Evolutionary conservation across 202 grass and related monocot genomes (phyloP).

Genomic region (Sporobolus alterniflorus): DNA sequence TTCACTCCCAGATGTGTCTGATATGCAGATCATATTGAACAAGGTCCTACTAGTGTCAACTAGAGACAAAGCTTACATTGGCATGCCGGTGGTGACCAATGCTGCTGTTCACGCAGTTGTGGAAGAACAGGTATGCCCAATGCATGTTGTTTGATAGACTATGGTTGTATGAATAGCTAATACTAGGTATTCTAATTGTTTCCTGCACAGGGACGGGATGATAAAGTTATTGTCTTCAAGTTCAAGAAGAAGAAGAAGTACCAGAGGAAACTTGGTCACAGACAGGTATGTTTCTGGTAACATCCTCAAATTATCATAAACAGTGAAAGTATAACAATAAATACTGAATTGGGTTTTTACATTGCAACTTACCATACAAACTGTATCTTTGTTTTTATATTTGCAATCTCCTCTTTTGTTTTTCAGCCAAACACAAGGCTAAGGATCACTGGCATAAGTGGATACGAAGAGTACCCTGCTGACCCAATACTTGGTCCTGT

Average conservation of each 20-base stretch:
- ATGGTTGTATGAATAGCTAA: slow-evolving; percentile 13
- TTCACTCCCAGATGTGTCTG: slow-evolving; percentile 20
- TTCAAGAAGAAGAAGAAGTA: slow-evolving; percentile 99
- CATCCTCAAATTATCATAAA: not conserved
- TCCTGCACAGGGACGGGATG: slow-evolving; percentile 70
- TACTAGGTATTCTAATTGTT: slow-evolving; percentile 28
- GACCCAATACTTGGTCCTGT: slow-evolving; percentile 52
- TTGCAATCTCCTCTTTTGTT: slow-evolving; percentile 7
- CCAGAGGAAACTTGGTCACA: slow-evolving; percentile 82
- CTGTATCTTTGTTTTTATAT: not conserved
- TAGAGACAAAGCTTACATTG: slow-evolving; percentile 87
- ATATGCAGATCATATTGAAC: slow-evolving; percentile 88
- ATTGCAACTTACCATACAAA: no score
- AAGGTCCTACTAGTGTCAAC: slow-evolving; percentile 94
- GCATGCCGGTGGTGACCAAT: slow-evolving; percentile 92
- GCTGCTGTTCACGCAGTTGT: slow-evolving; percentile 93
- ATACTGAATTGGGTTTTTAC: not conserved
- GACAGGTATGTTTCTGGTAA: slow-evolving; percentile 66
- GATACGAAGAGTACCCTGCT: slow-evolving; percentile 75
- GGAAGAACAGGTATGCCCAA: slow-evolving; percentile 75
- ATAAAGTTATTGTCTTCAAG: slow-evolving; percentile 91
- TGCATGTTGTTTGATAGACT: not conserved
- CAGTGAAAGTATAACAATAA: slow-evolving; percentile 12
- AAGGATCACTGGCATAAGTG: slow-evolving; percentile 74
- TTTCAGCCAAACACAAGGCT: slow-evolving; percentile 72